Percentiles rank a stretch among this genome's conserved stretches.
Conservation (phyloP, 805 yeast species). For the Yarrowia bubula region DNA sequence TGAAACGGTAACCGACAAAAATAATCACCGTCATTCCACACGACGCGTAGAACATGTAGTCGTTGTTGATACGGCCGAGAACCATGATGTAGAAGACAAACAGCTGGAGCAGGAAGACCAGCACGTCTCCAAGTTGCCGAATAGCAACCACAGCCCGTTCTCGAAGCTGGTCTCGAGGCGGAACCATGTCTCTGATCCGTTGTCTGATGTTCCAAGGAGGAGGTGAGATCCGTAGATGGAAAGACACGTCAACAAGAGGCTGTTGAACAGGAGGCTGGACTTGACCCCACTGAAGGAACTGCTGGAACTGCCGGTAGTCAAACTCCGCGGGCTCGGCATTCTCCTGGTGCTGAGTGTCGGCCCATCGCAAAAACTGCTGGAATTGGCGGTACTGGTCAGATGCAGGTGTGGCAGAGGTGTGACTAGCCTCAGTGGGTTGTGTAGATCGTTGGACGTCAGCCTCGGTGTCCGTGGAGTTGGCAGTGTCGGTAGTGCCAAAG, state of each 20-base stretch:
- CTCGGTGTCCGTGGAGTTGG: constrained; percentile 13
- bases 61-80: constrained; percentile 17
- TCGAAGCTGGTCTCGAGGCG: constrained; percentile 5
- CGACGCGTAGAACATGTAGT: constrained; percentile 22
- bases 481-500: neutral
- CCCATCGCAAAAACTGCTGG: constrained; percentile 24
- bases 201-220: constrained; percentile 19
- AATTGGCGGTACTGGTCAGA: constrained; percentile 22
- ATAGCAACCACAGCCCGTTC: neutral
- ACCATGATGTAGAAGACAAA: constrained; percentile 24
- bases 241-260: constrained; percentile 3
- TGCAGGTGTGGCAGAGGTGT: neutral
- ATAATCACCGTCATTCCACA: constrained; percentile 12
- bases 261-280: neutral
- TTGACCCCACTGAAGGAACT: constrained; percentile 16
- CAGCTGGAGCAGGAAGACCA: constrained; percentile 10
- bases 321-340: constrained; percentile 11
- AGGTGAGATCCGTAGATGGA: neutral
- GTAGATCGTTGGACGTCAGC: neutral
- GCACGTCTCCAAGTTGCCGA: constrained; percentile 2
- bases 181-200: constrained; percentile 1
- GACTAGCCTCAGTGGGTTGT: neutral
- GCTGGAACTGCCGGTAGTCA: constrained; percentile 16
- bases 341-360: constrained; percentile 13
- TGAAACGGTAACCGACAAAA: constrained; percentile 11